Conservation (phyloP, 352 stramenopile species). For the Thalassiosira mediterranea region DNA sequence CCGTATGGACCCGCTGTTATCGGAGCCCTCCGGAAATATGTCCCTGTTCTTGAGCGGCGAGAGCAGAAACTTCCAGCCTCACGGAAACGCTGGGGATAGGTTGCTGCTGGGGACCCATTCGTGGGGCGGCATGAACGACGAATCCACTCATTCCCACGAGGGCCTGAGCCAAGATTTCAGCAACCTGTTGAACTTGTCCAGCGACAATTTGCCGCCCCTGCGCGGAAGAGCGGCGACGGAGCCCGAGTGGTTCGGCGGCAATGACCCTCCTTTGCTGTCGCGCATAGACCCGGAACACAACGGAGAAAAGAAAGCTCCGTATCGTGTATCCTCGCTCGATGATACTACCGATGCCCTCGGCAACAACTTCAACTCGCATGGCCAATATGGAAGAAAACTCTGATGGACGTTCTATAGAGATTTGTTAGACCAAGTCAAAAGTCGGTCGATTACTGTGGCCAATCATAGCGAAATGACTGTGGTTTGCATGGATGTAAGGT, state of each 20-base stretch:
- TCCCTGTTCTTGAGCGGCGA: constrained; percentile 40
- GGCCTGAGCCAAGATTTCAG: constrained; percentile 49
- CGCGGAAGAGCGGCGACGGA: constrained; percentile 48
- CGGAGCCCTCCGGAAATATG: constrained; percentile 22
- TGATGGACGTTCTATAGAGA: neutral
- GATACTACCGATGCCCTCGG: neutral
- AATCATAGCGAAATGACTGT: neutral
- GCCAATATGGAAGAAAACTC: neutral
- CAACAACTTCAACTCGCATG: neutral
- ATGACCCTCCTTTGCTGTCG: neutral
- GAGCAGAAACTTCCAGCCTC: constrained; percentile 29
- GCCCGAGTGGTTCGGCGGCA: neutral
- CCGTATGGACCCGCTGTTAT: constrained; percentile 14
- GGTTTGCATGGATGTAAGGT: neutral
- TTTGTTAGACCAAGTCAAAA: neutral
- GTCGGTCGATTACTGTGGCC: neutral
- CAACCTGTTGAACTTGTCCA: constrained; percentile 55
- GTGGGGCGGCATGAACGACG: constrained; percentile 31
- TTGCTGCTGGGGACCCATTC: constrained; percentile 39
- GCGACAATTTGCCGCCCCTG: constrained; percentile 31
- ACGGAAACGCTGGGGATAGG: constrained; percentile 16
- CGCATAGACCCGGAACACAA: neutral
- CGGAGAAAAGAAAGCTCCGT: neutral
- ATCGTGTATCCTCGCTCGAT: neutral
- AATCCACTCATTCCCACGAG: constrained; percentile 13